A percentile compares a stretch with the other conserved stretches of the same genome.
Conservation (phyloP, 2,329 filamentous ascomycete species). For the Podosphaera xanthii region DNA sequence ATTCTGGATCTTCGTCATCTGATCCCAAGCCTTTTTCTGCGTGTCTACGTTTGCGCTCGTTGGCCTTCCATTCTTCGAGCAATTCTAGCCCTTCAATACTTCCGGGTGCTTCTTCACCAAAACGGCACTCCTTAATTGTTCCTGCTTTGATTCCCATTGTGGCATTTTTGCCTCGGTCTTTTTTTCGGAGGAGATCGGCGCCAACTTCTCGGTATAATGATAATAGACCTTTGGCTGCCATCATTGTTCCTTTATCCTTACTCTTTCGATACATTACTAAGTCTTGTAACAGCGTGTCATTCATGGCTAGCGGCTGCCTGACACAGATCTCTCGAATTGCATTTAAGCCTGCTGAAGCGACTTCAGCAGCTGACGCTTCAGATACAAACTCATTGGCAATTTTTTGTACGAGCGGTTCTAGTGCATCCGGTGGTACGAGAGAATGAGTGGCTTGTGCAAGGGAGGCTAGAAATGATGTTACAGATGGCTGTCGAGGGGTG, state of each 20-base stretch:
- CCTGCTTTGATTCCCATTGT: conserved; percentile 60
- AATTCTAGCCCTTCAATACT: conserved; percentile 83
- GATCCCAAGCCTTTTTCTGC: conserved; percentile 40
- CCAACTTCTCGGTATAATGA: conserved; percentile 81
- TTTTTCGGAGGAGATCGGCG: conserved; percentile 69
- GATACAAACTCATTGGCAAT: conserved; percentile 98
- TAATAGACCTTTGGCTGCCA: conserved; percentile 84
- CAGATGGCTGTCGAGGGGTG: conserved; percentile 66
- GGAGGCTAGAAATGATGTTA: conserved; percentile 81
- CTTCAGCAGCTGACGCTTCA: conserved; percentile 75
- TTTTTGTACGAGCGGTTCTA: conserved; percentile 80
- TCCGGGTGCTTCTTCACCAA: conserved; percentile 59
- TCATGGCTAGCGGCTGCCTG: conserved; percentile 88
- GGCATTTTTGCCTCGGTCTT: conserved; percentile 78
- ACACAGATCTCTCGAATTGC: conserved; percentile 86
- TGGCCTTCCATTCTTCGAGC: conserved; percentile 79
- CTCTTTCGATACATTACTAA: conserved; percentile 88
- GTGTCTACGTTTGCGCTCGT: conserved; percentile 51
- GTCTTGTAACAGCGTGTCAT: conserved; percentile 84
- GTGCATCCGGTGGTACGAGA: conserved; percentile 72
- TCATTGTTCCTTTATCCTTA: conserved; percentile 97
- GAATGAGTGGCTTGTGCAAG: conserved; percentile 81
- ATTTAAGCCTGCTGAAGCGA: conserved; percentile 78
- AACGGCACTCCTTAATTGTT: conserved; percentile 52
- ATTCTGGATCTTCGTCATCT: conserved; percentile 32